Evolutionary conservation across 768 basidiomycete species (phyloP), one percentile per base, ranked within the genome.

Genomic region (Holtermannia corniformis): DNA sequence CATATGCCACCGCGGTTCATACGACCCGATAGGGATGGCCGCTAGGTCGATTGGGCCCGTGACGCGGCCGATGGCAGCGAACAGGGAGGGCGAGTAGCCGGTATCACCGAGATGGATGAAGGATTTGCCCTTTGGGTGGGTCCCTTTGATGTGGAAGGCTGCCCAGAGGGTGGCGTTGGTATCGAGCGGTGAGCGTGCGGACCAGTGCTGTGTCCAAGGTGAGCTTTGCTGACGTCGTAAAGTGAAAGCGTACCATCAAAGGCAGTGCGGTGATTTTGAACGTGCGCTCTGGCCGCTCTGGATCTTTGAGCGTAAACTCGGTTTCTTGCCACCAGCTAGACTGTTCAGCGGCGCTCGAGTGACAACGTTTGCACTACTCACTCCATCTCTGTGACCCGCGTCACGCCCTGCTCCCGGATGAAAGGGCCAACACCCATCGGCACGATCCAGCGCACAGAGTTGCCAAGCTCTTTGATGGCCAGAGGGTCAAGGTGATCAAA

Each of bases 291-390:
- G 54, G 49, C 43, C 62, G 47, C 19, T 49, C 65, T 2, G 32
- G 48, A 45, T 60, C 24, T 10, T 48, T 40, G 2, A 68, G 32
- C 1, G 53, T 56, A 42, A 58, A 57, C 20, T 46, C 52, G 1
- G 50, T 52, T 41, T 65, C 64, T 32, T 73, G 46, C 72, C 72
- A 73, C 72, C 72, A 73, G 49, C 71, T 70, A 21, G 21, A n/a
- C 0, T 24, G 3, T 25, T 54, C 21, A 54, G 56, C 44, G n/a
- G n/a, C n/a, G 47, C 22, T 45, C 25, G 20, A 21, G 26, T 25
- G 1, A 19, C n/a, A 5, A 5, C 14, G 32, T 24, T 3, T 37
- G 27, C 2, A 41, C 1, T 27, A 61, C 66, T 60, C 50, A 66
- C 63, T 72, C 72, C n/a, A 64, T 44, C 41, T 71, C 65, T 3